Base-by-base conservation (phyloP, 352 stramenopile species). In the Saprolegnia diclina region DNA sequence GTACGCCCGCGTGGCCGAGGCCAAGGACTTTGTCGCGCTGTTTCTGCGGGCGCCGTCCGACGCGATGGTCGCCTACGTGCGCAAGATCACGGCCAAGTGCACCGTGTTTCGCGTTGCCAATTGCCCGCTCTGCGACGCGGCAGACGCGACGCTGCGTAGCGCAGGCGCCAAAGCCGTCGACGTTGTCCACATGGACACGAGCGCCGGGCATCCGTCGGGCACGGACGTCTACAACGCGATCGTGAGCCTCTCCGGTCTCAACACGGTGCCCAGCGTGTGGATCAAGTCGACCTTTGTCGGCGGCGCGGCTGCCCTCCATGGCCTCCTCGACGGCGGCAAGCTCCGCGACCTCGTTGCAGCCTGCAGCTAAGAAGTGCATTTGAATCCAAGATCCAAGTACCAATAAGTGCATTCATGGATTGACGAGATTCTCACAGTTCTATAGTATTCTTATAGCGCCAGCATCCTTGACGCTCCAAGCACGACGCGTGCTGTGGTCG, bases 1-100 rank as follows among this genome's bases (percentile, higher is more conserved):
- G 21, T 83, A 83, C 64, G 71, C 67, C 48, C 77, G 77, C n/a
- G 68, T 80, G 16, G 65, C 68, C 9, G 61, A 37, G 26, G 24
- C 79, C 21, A 19, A 29, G 5, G 18, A 50, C 14, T 82, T 82
- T 56, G 75, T 80, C n/a, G 48, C 73, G 11, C 68, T 65, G 14
- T 75, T 80, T 66, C 29, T 66, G 24, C 42, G 42, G 3, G 13
- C 42, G 13, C 18, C 42, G 13, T 14, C 42, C 42, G 42, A 48
- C 13, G 42, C 11, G 13, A 48, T 48, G 42, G 42, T n/a, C 42
- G 42, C 42, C 1, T 48, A 48, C 42, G 42, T 48, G 42, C 13
- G 42, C 11, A 48, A 48, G 13, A 48, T 48, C 42, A 48, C 42
- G 7, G 18, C 42, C 3, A 48, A 14, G 11, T 48, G 42, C 18